phyloP scores from a whole-genome alignment of 441 rosid species.

The Aleurites moluccanus region DNA sequence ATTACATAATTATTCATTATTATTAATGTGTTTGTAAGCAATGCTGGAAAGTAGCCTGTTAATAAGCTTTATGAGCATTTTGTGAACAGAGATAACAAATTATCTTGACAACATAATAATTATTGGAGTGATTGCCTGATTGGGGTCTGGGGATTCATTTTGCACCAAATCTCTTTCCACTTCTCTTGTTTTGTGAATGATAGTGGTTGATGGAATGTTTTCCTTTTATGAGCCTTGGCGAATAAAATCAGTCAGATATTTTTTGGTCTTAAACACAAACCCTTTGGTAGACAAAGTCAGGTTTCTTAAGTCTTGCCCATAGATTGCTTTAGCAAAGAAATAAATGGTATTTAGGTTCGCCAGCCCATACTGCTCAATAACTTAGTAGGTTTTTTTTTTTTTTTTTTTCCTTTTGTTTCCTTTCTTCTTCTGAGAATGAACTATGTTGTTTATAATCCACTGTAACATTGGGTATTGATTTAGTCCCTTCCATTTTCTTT shows the following conservation, averaged over 20 bases:
- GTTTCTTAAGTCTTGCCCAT: background rate
- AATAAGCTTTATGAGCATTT: background rate
- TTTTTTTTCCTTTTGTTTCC: background rate
- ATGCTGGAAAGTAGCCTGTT: background rate
- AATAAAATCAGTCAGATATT: background rate
- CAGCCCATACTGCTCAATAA: background rate
- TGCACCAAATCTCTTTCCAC: background rate
- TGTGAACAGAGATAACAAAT: background rate
- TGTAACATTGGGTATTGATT: background rate
- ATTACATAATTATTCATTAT: background rate
- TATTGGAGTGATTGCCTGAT: background rate
- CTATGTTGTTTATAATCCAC: background rate
- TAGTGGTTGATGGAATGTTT: background rate
- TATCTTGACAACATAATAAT: background rate
- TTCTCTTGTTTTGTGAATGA: background rate
- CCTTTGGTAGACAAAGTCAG: background rate
- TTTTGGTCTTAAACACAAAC: background rate
- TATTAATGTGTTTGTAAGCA: background rate
- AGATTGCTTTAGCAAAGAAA: constrained; percentile 2
- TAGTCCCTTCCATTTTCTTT: constrained; percentile 18
- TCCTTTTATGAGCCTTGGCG: background rate
- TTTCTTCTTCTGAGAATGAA: background rate
- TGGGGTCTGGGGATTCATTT: background rate
- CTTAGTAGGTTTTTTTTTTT: too few species aligned
- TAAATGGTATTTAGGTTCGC: background rate